Evolutionary conservation across 768 basidiomycete genomes (phyloP).

Genomic region (Trametes villosa): DNA sequence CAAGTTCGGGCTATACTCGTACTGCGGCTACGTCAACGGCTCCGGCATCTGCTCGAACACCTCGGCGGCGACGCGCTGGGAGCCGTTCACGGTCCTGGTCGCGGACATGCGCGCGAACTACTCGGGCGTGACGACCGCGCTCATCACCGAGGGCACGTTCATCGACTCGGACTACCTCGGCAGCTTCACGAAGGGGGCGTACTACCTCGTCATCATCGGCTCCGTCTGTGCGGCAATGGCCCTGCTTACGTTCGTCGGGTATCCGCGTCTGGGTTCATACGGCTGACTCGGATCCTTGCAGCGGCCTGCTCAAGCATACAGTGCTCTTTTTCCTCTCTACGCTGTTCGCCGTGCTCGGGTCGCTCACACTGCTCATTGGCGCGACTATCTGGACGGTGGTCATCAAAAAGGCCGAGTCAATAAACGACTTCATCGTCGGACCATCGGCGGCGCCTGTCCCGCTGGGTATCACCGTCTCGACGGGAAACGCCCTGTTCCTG

Average conservation of each 20-base stretch:
- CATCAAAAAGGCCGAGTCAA: conserved; percentile 60
- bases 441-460: conserved; percentile 40
- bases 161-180: conserved; percentile 65
- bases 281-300: conserved; percentile 33
- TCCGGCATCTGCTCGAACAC: conserved; percentile 69
- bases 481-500: conserved; percentile 65
- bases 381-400: conserved; percentile 80
- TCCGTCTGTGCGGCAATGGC: conserved; percentile 69
- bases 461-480: conserved; percentile 66
- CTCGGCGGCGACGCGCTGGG: conserved; percentile 60
- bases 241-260: conserved; percentile 60
- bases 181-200: conserved; percentile 66
- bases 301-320: conserved; percentile 68
- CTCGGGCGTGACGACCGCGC: conserved; percentile 53
- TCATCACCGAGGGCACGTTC: conserved; percentile 59
- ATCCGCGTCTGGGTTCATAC: neutral
- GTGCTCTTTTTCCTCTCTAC: conserved; percentile 72
- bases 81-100: conserved; percentile 65
- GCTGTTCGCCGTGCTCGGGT: conserved; percentile 60
- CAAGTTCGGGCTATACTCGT: conserved; percentile 80
- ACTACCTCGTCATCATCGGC: conserved; percentile 75
- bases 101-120: conserved; percentile 73
- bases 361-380: conserved; percentile 66
- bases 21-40: conserved; percentile 71
- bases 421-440: conserved; percentile 57